phyloP scores from a whole-genome alignment of 495 filamentous ascomycete genomes.

The Podospora sp. region DNA sequence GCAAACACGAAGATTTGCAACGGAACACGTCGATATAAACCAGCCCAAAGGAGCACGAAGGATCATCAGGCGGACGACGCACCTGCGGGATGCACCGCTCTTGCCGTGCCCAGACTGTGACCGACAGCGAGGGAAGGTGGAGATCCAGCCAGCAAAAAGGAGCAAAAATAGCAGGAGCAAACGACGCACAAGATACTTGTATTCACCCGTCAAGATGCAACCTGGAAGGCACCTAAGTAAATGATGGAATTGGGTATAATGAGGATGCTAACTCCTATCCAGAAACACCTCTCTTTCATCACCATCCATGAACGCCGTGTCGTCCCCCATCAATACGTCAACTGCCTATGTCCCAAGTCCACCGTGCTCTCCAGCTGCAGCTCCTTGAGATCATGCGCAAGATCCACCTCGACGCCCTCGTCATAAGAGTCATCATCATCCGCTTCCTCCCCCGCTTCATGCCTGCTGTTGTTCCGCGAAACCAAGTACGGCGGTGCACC shows the following conservation, averaged over 20 bases:
- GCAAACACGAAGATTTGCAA: background rate
- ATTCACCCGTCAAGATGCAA: no score
- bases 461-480: background rate
- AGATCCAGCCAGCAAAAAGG: background rate
- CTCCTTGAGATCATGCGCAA: constrained; percentile 26
- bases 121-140: background rate
- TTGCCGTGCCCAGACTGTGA: background rate
- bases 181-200: background rate
- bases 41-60: background rate
- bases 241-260: background rate
- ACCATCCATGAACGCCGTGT: background rate
- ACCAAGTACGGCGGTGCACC: background rate
- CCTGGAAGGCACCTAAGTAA: background rate
- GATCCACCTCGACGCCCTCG: constrained; percentile 30
- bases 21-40: background rate
- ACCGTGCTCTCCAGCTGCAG: constrained; percentile 20
- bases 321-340: constrained; percentile 4
- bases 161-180: background rate
- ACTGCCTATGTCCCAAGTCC: constrained; percentile 17
- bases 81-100: background rate
- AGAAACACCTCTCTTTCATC: background rate
- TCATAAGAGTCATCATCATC: constrained; percentile 28
- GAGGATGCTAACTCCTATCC: background rate
- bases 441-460: background rate
- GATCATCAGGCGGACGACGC: background rate